phyloP scores from a whole-genome alignment of 2,329 filamentous ascomycete genomes.

The Fusarium sp. region DNA sequence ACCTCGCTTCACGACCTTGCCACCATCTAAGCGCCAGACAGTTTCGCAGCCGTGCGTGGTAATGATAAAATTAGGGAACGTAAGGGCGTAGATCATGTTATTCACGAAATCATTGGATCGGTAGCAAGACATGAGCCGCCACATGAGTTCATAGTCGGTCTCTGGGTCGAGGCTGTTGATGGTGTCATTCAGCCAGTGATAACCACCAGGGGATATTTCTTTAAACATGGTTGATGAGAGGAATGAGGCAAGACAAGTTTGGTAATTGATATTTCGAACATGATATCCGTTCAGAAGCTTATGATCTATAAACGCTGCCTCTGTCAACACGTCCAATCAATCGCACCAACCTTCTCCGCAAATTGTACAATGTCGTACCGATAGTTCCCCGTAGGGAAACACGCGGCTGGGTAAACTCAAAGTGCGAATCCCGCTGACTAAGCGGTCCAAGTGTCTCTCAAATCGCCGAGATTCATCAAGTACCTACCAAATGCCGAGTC shows the following conservation, averaged over 20 bases:
- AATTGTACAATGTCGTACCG: background rate
- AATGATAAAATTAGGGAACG: background rate
- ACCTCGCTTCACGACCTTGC: background rate
- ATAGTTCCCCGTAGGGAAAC: background rate
- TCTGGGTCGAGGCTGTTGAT: background rate
- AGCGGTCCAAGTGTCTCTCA: accelerated
- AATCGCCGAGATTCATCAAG: background rate
- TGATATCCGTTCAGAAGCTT: accelerated
- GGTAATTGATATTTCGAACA: background rate
- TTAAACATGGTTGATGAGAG: background rate
- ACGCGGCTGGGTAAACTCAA: background rate
- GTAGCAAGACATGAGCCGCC: conserved; percentile 2
- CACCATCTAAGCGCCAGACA: background rate
- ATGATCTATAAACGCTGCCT: background rate
- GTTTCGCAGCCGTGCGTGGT: background rate
- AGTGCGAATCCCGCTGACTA: background rate
- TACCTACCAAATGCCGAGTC: background rate
- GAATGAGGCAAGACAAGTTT: background rate
- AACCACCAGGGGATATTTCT: background rate
- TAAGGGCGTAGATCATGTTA: background rate
- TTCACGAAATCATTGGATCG: background rate
- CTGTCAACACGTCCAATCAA: background rate
- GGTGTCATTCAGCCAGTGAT: background rate
- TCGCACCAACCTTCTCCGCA: background rate
- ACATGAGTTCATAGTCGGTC: conserved; percentile 1